Evolutionary conservation across 2,329 filamentous ascomycete genomes (phyloP).

Genomic region (Botrytis fragariae): DNA sequence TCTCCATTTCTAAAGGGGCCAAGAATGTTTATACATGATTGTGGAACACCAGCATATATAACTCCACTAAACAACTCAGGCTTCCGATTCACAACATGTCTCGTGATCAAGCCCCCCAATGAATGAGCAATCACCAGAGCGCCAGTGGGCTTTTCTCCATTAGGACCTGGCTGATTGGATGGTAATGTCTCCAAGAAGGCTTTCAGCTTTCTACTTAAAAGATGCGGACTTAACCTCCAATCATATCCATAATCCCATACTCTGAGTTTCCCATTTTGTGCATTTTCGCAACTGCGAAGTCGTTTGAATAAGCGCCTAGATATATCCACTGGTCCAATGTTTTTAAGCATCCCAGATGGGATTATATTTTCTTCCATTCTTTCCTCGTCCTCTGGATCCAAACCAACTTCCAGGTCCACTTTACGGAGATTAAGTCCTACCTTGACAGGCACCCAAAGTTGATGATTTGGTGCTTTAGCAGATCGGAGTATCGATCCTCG

Average conservation of each 20-base stretch:
- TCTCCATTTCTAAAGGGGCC: constrained; percentile 91
- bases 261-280: constrained; percentile 65
- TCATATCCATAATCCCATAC: constrained; percentile 94
- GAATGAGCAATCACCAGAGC: constrained; percentile 84
- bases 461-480: constrained; percentile 75
- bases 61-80: constrained; percentile 86
- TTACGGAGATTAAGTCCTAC: constrained; percentile 88
- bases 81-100: constrained; percentile 80
- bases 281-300: constrained; percentile 71
- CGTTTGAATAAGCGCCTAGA: constrained; percentile 78
- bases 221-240: constrained; percentile 81
- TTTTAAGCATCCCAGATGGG: constrained; percentile 82
- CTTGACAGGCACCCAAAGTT: constrained; percentile 92
- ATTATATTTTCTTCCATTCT: constrained; percentile 80
- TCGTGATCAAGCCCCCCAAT: constrained; percentile 81
- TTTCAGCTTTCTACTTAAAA: constrained; percentile 70
- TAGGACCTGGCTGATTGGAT: constrained; percentile 58
- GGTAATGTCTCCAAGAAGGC: constrained; percentile 71
- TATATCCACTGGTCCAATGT: constrained; percentile 90
- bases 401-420: constrained; percentile 83
- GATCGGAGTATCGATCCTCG: constrained; percentile 86
- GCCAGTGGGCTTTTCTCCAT: constrained; percentile 55
- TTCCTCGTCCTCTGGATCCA: constrained; percentile 79
- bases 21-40: constrained; percentile 86
- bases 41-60: constrained; percentile 79